Evolutionary conservation across 2,329 filamentous ascomycete genomes (phyloP).

Genomic region (Apiospora arundinis): DNA sequence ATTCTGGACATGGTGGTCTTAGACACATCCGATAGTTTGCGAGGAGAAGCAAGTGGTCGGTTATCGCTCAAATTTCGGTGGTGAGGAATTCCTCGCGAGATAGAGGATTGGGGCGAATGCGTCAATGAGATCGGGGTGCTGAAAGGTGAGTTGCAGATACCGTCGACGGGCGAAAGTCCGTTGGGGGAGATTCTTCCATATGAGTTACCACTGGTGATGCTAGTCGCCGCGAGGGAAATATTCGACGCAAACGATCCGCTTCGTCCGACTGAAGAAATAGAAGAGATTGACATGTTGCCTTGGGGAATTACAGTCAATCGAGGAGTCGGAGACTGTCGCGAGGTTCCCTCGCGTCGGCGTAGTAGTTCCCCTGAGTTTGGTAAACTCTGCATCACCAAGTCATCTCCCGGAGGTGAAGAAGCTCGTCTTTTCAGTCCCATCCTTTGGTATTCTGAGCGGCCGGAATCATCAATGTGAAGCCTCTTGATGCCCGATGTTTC

Average conservation of each 20-base stretch:
- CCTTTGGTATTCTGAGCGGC: conserved; percentile 45
- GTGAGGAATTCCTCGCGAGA: conserved; percentile 48
- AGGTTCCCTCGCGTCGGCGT: conserved; percentile 55
- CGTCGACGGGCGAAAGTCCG: conserved; percentile 44
- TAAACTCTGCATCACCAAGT: conserved; percentile 46
- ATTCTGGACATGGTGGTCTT: conserved; percentile 56
- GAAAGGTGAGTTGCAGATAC: conserved; percentile 56
- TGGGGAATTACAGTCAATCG: conserved; percentile 55
- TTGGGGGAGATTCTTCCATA: conserved; percentile 54
- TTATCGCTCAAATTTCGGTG: conserved; percentile 53
- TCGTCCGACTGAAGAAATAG: conserved; percentile 51
- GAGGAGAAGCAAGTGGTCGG: conserved; percentile 52
- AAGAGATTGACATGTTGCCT: conserved; percentile 47
- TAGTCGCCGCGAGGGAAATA: conserved; percentile 50
- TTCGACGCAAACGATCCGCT: conserved; percentile 56
- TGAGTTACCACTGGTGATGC: conserved; percentile 49
- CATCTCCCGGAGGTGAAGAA: conserved; percentile 59
- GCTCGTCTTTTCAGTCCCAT: conserved; percentile 61
- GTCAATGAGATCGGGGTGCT: conserved; percentile 54
- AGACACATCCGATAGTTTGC: conserved; percentile 57
- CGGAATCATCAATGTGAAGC: conserved; percentile 55
- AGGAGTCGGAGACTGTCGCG: conserved; percentile 60
- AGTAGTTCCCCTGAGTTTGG: conserved; percentile 48
- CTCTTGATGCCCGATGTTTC: conserved; percentile 47
- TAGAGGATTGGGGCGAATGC: conserved; percentile 55